Evolutionary conservation across 2,329 filamentous ascomycete species (phyloP).

Genomic region (Curvularia hawaiiensis): DNA sequence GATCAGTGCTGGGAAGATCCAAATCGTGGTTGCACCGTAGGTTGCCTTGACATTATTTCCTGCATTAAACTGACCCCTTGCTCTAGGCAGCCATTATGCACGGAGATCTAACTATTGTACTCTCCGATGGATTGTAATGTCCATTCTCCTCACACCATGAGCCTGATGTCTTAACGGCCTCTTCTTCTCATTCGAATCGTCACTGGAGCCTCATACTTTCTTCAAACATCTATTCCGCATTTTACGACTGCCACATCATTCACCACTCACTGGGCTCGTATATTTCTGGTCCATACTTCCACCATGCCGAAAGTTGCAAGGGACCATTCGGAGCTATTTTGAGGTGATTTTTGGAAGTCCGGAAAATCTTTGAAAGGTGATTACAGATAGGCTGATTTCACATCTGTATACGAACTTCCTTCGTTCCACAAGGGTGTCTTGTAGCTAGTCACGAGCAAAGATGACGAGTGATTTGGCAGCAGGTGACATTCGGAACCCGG

Average conservation of each 20-base stretch:
- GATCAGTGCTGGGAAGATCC: slow-evolving; percentile 51
- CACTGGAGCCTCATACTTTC: slow-evolving; percentile 10
- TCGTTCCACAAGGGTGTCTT: slow-evolving; percentile 3
- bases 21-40: slow-evolving; percentile 78
- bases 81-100: slow-evolving; percentile 30
- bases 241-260: slow-evolving; percentile 5
- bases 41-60: slow-evolving; percentile 34
- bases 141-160: neutral
- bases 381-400: neutral
- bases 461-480: neutral
- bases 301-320: slow-evolving; percentile 13
- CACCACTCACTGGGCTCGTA: neutral
- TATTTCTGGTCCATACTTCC: slow-evolving; percentile 31
- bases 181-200: neutral
- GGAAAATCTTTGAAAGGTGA: slow-evolving; percentile 15
- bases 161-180: neutral
- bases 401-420: slow-evolving; percentile 20
- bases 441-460: neutral
- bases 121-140: slow-evolving; percentile 29
- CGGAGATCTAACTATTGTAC: slow-evolving; percentile 35
- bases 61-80: neutral
- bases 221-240: slow-evolving; percentile 3
- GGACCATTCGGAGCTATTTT: slow-evolving; percentile 22
- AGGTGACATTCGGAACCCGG: slow-evolving; percentile 1
- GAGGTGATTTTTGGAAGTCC: slow-evolving; percentile 27